Conservation (phyloP, 345 rosid genomes). For the Angophora floribunda region DNA sequence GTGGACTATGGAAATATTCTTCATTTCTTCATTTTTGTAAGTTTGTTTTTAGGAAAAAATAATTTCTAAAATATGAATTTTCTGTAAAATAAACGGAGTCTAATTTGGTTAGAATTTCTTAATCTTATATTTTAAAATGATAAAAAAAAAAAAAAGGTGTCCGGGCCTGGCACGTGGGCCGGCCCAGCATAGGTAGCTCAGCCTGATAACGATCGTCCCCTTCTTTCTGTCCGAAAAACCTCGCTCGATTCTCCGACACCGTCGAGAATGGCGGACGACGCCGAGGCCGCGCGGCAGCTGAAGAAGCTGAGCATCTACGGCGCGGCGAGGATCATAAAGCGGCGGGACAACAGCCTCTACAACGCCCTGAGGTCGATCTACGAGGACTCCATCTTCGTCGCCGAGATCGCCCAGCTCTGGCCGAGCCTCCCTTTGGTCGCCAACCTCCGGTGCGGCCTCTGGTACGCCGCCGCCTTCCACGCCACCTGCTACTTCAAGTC, state of each 20-base stretch:
- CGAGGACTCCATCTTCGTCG: slow-evolving; percentile 81
- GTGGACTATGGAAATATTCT: no score
- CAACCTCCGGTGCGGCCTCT: slow-evolving; percentile 93
- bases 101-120: no score
- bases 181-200: background rate
- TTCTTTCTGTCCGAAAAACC: background rate
- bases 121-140: accelerated
- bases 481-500: slow-evolving; percentile 93
- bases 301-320: slow-evolving; percentile 62
- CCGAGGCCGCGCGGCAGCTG: slow-evolving; percentile 1
- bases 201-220: background rate
- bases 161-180: background rate
- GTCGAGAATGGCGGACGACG: background rate
- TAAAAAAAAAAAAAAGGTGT: background rate
- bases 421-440: slow-evolving; percentile 74
- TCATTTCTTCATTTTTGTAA: no score
- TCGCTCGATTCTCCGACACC: background rate
- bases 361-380: slow-evolving; percentile 72
- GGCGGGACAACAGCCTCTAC: slow-evolving; percentile 62
- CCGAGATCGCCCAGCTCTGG: slow-evolving; percentile 82
- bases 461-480: slow-evolving; percentile 65
- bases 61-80: no score
- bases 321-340: slow-evolving; percentile 70
- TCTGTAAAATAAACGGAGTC: no score
- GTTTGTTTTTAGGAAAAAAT: no score